phyloP scores from a whole-genome alignment of 495 filamentous ascomycete species.

The Hypoxylon cercidicola region DNA sequence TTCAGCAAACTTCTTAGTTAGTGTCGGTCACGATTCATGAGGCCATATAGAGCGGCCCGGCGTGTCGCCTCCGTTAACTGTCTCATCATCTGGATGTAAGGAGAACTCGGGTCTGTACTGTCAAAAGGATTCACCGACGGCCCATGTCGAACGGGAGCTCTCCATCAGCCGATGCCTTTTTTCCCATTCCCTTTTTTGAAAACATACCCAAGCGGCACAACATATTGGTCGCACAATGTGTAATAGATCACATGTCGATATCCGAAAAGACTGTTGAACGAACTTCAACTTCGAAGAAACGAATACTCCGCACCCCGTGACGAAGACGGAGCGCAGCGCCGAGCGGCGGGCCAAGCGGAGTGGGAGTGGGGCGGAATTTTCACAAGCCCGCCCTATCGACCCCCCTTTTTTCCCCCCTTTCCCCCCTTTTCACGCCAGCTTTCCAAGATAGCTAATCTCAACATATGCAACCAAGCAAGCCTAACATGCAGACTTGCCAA shows the following conservation, averaged over 20 bases:
- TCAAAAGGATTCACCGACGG: background rate
- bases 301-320: slow-evolving; percentile 29
- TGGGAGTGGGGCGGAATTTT: slow-evolving; percentile 35
- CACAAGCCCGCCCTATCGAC: slow-evolving; percentile 22
- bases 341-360: slow-evolving; percentile 33
- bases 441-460: slow-evolving; percentile 16
- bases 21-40: slow-evolving; percentile 12
- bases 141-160: slow-evolving; percentile 8
- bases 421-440: slow-evolving; percentile 1
- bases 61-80: slow-evolving; percentile 11
- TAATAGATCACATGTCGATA: slow-evolving; percentile 4
- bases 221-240: background rate
- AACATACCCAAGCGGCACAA: slow-evolving; percentile 2
- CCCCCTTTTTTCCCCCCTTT: slow-evolving; percentile 1
- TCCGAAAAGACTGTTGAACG: slow-evolving; percentile 8
- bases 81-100: too few relatives aligned
- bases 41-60: slow-evolving; percentile 10
- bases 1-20: background rate
- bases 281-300: slow-evolving; percentile 3
- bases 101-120: too few relatives aligned
- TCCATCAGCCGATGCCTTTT: slow-evolving; percentile 11
- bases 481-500: slow-evolving; percentile 9
- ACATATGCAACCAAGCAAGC: slow-evolving; percentile 21
- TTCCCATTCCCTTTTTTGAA: too few relatives aligned
- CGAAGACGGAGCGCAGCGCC: slow-evolving; percentile 28